Conservation (phyloP, 2,329 filamentous ascomycete genomes). For the Stagonosporopsis tanaceti region DNA sequence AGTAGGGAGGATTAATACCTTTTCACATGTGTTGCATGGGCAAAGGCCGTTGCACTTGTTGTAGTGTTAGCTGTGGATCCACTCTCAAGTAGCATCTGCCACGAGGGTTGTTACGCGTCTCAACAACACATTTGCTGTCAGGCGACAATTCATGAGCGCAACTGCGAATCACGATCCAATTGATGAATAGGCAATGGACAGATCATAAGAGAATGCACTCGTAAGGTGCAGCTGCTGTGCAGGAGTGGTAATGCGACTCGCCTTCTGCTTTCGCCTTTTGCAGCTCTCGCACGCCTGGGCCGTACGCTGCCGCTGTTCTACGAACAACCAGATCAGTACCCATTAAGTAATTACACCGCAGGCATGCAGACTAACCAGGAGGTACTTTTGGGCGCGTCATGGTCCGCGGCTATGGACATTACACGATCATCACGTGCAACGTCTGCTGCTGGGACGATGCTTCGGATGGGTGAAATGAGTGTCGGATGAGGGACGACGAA, state of each 20-base stretch:
- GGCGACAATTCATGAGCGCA: neutral
- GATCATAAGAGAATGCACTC: neutral
- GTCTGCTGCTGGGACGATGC: slow-evolving; percentile 23
- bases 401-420: slow-evolving; percentile 14
- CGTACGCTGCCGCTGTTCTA: slow-evolving; percentile 69
- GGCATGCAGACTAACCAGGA: slow-evolving; percentile 34
- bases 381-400: slow-evolving; percentile 50
- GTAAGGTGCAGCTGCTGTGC: neutral
- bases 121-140: slow-evolving; percentile 4
- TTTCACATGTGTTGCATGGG: slow-evolving; percentile 67
- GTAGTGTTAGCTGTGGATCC: slow-evolving; percentile 23
- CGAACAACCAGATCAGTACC: slow-evolving; percentile 60
- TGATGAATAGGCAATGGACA: neutral
- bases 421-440: slow-evolving; percentile 35
- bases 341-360: slow-evolving; percentile 12
- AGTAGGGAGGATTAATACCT: slow-evolving; percentile 49
- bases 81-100: slow-evolving; percentile 2
- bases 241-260: slow-evolving; percentile 47
- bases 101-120: neutral
- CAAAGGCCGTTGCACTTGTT: slow-evolving; percentile 65
- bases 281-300: slow-evolving; percentile 71
- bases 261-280: slow-evolving; percentile 73
- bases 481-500: slow-evolving; percentile 41
- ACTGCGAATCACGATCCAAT: neutral
- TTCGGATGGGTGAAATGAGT: slow-evolving; percentile 40